phyloP scores from a whole-genome alignment of 164 flowering plant genomes.

The Houttuynia cordata region DNA sequence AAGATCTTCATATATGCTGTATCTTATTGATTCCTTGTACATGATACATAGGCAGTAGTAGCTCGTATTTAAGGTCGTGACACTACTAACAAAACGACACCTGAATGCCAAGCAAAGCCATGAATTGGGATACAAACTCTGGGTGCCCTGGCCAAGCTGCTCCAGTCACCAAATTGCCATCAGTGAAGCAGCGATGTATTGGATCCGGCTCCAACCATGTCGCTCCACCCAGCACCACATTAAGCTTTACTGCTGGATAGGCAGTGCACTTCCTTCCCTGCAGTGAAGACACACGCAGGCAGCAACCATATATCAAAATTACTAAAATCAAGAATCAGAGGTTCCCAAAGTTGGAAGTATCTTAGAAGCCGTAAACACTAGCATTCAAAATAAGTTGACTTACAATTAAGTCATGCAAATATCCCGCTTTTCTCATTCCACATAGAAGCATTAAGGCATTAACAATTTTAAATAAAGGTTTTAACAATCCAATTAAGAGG shows the following conservation, averaged over 20 bases:
- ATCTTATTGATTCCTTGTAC: too few relatives aligned
- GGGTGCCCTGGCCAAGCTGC: conserved; percentile 99
- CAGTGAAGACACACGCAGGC: not conserved
- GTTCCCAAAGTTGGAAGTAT: not conserved
- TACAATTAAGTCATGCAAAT: not conserved
- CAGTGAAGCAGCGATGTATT: conserved; percentile 81
- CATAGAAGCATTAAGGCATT: too few relatives aligned
- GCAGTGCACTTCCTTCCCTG: conserved; percentile 93
- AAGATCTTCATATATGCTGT: too few relatives aligned
- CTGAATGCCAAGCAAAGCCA: conserved; percentile 55
- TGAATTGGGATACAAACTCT: conserved; percentile 73
- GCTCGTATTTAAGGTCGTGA: not conserved
- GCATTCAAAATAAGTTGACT: not conserved
- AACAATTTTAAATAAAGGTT: too few relatives aligned
- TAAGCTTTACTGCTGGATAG: conserved; percentile 93
- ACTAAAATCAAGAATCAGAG: not conserved
- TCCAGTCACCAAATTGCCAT: conserved; percentile 92
- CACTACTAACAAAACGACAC: conserved; percentile 43
- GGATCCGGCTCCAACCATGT: conserved; percentile 93
- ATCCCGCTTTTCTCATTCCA: too few relatives aligned
- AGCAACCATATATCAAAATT: not conserved
- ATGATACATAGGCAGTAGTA: too few relatives aligned
- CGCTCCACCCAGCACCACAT: conserved; percentile 70
- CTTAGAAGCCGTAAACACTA: not conserved
- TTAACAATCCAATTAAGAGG: too few relatives aligned